phyloP scores from a whole-genome alignment of 106 monocot genomes.

The Phalaenopsis aphrodite region DNA sequence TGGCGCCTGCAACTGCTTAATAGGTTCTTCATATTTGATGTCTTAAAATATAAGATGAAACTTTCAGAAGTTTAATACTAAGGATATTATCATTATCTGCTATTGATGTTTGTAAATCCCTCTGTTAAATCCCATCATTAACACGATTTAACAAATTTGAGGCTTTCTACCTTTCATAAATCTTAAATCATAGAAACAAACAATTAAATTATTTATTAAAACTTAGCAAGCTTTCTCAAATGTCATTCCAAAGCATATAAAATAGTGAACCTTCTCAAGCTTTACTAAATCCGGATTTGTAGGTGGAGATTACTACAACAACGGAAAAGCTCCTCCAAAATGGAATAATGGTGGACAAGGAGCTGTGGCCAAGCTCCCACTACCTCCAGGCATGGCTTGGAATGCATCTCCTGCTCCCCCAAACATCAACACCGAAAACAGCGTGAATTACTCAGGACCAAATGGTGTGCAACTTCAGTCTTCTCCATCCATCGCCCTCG shows the following conservation, averaged over 20 bases:
- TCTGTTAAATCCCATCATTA: no score
- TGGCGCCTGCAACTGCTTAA: no score
- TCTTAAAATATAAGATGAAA: no score
- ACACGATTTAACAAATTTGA: no score
- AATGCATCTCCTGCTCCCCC: constrained; percentile 10
- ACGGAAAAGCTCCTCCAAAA: constrained; percentile 9
- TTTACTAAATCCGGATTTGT: neutral
- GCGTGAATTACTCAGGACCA: constrained; percentile 38
- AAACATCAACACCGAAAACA: constrained; percentile 19
- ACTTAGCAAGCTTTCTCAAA: no score
- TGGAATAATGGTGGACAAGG: constrained; percentile 14
- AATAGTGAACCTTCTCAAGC: no score
- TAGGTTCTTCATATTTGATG: no score
- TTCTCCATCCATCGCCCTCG: constrained; percentile 29
- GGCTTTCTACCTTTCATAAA: no score
- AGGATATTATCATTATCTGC: no score
- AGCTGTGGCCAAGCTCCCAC: constrained; percentile 19
- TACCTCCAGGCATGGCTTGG: constrained; percentile 23
- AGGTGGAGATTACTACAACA: constrained; percentile 12
- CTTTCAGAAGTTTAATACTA: no score
- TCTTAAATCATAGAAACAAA: neutral
- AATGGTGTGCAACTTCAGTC: constrained; percentile 31
- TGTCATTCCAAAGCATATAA: no score
- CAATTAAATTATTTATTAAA: neutral
- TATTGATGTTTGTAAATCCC: no score